Evolutionary conservation across 768 basidiomycete species (phyloP), one percentile per base, ranked within the genome.

Genomic region (Russula brevipes): DNA sequence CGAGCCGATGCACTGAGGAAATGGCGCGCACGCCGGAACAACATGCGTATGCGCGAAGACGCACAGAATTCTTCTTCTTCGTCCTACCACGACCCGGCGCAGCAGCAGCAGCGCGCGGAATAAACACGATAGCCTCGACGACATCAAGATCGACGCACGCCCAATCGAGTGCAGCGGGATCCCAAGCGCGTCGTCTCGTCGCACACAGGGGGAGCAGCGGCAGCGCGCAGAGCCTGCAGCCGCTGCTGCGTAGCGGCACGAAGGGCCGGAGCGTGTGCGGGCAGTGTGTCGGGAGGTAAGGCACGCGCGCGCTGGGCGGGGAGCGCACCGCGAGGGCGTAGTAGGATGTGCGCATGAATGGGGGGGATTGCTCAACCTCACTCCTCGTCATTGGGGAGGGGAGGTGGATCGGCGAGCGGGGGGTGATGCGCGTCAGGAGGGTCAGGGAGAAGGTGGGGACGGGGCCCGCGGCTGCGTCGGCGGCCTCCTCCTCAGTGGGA

Each of bases 141-240:
- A 55, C 41, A 3, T 60, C 59, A 53, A 17, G 19, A 45, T 64
- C 63, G 17, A 64, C 30, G 31, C 63, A 64, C 16, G 47, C 36
- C 5, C 5, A 17, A 36, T 60, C 58, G 10, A 64, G 35, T 1
- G 44, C 9, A 64, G 42, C 5, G 59, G 63, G 2, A 64, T 47
- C 30, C 49, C 54, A 1, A 64, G 63, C 5, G 57, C 42, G 1
- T 54, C 56, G 5, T 50, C 33, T 16, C 17, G 17, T 53, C 60
- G 16, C 19, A 19, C 2, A 35, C 33, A 0, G 24, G 35, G 8
- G 63, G 58, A 45, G 47, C 6, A 60, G 49, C 17, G 60, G 58
- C 10, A 31, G 24, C 9, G n/a, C 12, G 24, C 55, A 62, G 14
- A 14, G n/a, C 4, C 16, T 9, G 33, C 54, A 62, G 10, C 24